Conservation (phyloP, 768 basidiomycete species). For the Cubamyces lactineus region DNA sequence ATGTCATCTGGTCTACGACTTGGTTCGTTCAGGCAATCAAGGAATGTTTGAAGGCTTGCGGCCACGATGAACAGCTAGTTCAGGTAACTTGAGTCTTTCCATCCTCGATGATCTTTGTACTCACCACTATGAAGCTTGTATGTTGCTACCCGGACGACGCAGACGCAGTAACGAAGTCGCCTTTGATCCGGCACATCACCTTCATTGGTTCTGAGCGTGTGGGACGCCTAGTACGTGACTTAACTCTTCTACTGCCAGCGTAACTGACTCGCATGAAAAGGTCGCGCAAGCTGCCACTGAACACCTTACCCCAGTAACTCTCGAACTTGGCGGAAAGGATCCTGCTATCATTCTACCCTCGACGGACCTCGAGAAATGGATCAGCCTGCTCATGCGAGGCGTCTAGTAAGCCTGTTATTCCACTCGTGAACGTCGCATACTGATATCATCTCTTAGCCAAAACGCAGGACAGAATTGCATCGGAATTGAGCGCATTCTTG, state of each 20-base stretch:
- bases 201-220: constrained; percentile 86
- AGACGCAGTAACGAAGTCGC: constrained; percentile 75
- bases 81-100: constrained; percentile 52
- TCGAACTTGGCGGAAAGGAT: constrained; percentile 96
- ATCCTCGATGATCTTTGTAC: background rate
- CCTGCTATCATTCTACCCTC: constrained; percentile 87
- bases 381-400: constrained; percentile 86
- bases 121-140: constrained; percentile 53
- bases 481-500: constrained; percentile 91
- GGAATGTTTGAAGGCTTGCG: constrained; percentile 76
- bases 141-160: constrained; percentile 91
- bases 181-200: constrained; percentile 89
- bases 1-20: constrained; percentile 88
- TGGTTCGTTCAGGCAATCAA: constrained; percentile 84
- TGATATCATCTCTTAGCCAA: constrained; percentile 55
- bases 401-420: constrained; percentile 69
- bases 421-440: background rate
- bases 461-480: constrained; percentile 97
- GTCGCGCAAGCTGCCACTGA: constrained; percentile 84
- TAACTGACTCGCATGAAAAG: constrained; percentile 41
- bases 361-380: constrained; percentile 81
- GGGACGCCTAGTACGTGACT: constrained; percentile 61
- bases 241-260: constrained; percentile 15
- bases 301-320: constrained; percentile 86
- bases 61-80: constrained; percentile 84